Conservation (phyloP, 805 yeast species). For the Metschnikowia drakensbergensis region DNA sequence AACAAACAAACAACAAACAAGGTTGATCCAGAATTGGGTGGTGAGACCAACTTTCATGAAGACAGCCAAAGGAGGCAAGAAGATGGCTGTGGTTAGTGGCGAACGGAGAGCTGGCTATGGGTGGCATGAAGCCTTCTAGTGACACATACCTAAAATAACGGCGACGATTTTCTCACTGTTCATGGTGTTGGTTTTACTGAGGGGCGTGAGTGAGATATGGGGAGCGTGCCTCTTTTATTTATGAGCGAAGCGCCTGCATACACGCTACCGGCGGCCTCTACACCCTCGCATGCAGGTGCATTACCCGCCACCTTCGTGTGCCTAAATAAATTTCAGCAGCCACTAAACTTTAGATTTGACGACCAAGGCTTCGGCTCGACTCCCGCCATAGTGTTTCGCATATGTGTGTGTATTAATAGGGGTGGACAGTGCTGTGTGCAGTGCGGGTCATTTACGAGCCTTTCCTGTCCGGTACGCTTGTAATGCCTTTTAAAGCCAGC, state of each 20-base stretch:
- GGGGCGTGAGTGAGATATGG: neutral
- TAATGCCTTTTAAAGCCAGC: neutral
- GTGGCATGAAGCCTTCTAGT: neutral
- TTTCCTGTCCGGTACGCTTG: neutral
- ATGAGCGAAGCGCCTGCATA: neutral
- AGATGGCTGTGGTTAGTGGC: slow-evolving; percentile 42
- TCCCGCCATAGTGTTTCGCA: neutral
- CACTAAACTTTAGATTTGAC: too few species aligned
- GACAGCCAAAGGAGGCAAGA: slow-evolving; percentile 76
- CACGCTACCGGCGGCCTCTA: neutral
- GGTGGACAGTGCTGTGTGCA: neutral
- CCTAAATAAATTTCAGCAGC: too few species aligned
- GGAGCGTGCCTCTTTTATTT: neutral
- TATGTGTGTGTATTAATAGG: neutral
- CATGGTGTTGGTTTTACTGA: slow-evolving; percentile 20
- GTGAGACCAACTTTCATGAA: slow-evolving; percentile 66
- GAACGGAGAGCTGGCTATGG: neutral
- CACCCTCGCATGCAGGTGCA: neutral
- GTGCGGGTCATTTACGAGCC: neutral
- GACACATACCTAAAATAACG: slow-evolving; percentile 30
- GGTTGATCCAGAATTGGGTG: slow-evolving; percentile 59
- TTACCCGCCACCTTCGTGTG: neutral
- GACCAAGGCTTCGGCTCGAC: too few species aligned
- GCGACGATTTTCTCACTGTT: slow-evolving; percentile 41
- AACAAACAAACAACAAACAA: slow-evolving; percentile 55